phyloP scores from a whole-genome alignment of 768 basidiomycete species.

The Candolleomyces efflorescens region DNA sequence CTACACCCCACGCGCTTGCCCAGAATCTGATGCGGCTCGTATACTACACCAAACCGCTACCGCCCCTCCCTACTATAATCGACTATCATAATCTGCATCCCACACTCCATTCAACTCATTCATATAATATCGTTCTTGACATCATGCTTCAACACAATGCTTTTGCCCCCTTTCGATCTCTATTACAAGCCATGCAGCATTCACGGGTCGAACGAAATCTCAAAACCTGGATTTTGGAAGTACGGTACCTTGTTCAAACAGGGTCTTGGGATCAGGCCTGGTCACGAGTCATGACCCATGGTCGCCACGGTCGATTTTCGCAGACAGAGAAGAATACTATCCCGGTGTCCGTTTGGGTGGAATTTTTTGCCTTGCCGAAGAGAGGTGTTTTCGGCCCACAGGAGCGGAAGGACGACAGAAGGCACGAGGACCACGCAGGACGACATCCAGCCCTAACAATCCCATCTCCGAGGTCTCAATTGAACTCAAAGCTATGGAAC shows the following conservation, averaged over 20 bases:
- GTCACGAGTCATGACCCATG: not conserved
- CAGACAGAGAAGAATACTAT: conserved; percentile 14
- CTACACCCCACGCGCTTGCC: not conserved
- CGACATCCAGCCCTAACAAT: not conserved
- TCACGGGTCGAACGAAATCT: conserved; percentile 7
- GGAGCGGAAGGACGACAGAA: not conserved
- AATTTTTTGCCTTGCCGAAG: conserved; percentile 44
- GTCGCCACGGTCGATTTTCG: not conserved
- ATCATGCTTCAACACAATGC: conserved; percentile 12
- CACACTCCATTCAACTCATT: conserved; percentile 10
- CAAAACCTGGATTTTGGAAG: conserved; percentile 8
- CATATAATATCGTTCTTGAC: conserved; percentile 14
- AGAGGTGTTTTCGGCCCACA: conserved; percentile 3
- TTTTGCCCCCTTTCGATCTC: conserved; percentile 10
- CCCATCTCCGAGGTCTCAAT: not conserved
- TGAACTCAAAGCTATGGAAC: not conserved
- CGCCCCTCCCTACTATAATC: conserved; percentile 8
- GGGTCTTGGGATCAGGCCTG: conserved; percentile 14
- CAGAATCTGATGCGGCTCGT: conserved; percentile 3
- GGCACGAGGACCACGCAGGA: not conserved
- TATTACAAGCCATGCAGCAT: conserved; percentile 7
- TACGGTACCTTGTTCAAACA: conserved; percentile 13
- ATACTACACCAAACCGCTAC: conserved; percentile 4
- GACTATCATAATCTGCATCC: conserved; percentile 13
- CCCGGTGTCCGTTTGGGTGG: conserved; percentile 54